Conservation (phyloP, 1,284 basidiomycete genomes). For the Pterulicium gracile region DNA sequence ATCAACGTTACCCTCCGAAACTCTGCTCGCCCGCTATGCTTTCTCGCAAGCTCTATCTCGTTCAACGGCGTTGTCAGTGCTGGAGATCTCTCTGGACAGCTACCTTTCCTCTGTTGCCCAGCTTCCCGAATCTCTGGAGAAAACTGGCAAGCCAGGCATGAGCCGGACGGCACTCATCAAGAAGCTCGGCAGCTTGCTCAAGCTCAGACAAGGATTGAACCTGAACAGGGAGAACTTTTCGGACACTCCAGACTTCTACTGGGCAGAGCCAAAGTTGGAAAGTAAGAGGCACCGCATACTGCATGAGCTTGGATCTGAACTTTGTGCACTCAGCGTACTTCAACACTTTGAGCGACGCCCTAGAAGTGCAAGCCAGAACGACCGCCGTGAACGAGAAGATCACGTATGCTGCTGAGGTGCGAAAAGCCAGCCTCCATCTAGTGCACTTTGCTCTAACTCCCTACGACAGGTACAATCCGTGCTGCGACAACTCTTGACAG, state of each 20-base stretch:
- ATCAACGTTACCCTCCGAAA: constrained; percentile 45
- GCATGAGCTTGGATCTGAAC: neutral
- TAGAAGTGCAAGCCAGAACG: constrained; percentile 76
- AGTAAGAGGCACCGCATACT: constrained; percentile 25
- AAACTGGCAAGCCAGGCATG: constrained; percentile 75
- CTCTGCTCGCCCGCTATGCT: constrained; percentile 76
- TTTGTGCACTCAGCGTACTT: constrained; percentile 53
- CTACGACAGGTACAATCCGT: constrained; percentile 49
- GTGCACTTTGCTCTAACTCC: constrained; percentile 6
- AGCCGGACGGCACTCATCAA: constrained; percentile 71
- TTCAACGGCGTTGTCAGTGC: constrained; percentile 73
- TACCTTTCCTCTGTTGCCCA: constrained; percentile 75
- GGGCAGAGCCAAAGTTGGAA: constrained; percentile 84
- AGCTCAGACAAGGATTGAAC: constrained; percentile 81
- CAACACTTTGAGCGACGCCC: constrained; percentile 66
- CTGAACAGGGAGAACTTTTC: constrained; percentile 82
- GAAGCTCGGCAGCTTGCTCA: constrained; percentile 82
- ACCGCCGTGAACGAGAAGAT: constrained; percentile 84
- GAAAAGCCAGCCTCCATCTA: constrained; percentile 12
- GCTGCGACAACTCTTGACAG: constrained; percentile 67
- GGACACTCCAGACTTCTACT: constrained; percentile 85
- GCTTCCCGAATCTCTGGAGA: constrained; percentile 64
- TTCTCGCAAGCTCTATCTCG: constrained; percentile 84
- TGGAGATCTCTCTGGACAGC: constrained; percentile 73
- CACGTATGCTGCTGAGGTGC: constrained; percentile 81